phyloP scores from a whole-genome alignment of 164 flowering plant species.

The Platanus orientalis region DNA sequence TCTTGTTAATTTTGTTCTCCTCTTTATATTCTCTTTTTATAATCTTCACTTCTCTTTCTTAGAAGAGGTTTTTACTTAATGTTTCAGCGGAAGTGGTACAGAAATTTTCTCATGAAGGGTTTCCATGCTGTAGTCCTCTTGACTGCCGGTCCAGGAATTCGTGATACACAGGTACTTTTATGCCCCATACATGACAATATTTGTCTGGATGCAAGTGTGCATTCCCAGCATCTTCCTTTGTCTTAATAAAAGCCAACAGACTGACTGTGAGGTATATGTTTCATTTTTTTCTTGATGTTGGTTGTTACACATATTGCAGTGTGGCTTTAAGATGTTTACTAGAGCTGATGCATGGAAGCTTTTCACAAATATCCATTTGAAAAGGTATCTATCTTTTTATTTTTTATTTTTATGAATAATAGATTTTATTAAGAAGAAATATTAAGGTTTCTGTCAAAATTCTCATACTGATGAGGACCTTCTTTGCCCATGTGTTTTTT shows the following conservation, averaged over 20 bases:
- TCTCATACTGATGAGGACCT: background rate
- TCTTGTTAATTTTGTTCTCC: slow-evolving; percentile 6
- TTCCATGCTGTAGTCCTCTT: slow-evolving; percentile 89
- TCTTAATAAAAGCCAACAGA: background rate
- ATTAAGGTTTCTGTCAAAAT: too few species aligned
- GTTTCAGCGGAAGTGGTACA: slow-evolving; percentile 92
- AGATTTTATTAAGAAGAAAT: too few species aligned
- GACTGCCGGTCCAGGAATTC: slow-evolving; percentile 89
- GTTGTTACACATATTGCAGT: slow-evolving; percentile 41
- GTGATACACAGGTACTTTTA: slow-evolving; percentile 84
- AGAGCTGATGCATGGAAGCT: slow-evolving; percentile 92
- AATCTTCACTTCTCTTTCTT: background rate
- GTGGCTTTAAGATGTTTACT: slow-evolving; percentile 99
- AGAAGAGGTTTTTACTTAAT: slow-evolving; percentile 9
- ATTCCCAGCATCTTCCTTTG: background rate
- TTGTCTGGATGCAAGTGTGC: too few species aligned
- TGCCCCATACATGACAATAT: background rate
- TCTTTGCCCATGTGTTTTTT: background rate
- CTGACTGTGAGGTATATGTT: background rate
- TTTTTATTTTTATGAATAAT: too few species aligned
- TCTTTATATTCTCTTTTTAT: background rate
- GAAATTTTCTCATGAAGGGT: slow-evolving; percentile 96
- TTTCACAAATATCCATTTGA: slow-evolving; percentile 80
- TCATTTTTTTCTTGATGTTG: slow-evolving; percentile 11
- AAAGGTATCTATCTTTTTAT: slow-evolving; percentile 65